phyloP scores from a whole-genome alignment of 2,329 filamentous ascomycete genomes.

The Colletotrichum destructivum region DNA sequence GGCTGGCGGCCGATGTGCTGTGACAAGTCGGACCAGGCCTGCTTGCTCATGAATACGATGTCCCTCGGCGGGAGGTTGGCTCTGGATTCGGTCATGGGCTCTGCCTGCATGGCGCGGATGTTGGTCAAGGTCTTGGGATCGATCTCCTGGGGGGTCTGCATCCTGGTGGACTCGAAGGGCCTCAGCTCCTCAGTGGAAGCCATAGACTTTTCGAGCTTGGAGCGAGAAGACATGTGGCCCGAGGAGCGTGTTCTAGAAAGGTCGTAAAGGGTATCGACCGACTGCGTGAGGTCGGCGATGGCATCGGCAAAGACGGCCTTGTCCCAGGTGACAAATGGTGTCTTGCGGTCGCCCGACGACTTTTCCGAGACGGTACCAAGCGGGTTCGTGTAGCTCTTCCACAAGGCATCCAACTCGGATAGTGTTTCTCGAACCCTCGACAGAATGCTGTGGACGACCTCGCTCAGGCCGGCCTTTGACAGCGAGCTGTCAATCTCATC shows the following conservation, averaged over 20 bases:
- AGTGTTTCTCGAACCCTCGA: slow-evolving; percentile 85
- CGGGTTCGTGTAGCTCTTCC: slow-evolving; percentile 71
- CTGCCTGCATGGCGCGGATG: slow-evolving; percentile 59
- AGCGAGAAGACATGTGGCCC: slow-evolving; percentile 53
- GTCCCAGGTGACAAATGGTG: slow-evolving; percentile 74
- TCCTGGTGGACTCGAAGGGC: slow-evolving; percentile 72
- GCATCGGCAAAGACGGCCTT: slow-evolving; percentile 82
- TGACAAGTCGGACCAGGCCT: slow-evolving; percentile 65
- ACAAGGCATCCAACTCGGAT: slow-evolving; percentile 81
- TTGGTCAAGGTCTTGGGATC: slow-evolving; percentile 68
- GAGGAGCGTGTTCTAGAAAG: slow-evolving; percentile 77
- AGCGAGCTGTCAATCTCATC: slow-evolving; percentile 80
- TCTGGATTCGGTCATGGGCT: slow-evolving; percentile 48
- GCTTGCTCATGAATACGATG: slow-evolving; percentile 65
- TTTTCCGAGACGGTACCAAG: slow-evolving; percentile 57
- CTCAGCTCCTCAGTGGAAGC: slow-evolving; percentile 61
- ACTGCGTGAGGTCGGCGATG: slow-evolving; percentile 80
- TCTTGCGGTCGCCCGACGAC: slow-evolving; percentile 64
- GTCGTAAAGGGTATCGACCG: slow-evolving; percentile 85
- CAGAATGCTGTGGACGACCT: slow-evolving; percentile 84
- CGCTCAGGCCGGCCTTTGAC: slow-evolving; percentile 81
- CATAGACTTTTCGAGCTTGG: slow-evolving; percentile 55
- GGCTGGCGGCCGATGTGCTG: slow-evolving; percentile 59
- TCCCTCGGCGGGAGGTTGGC: slow-evolving; percentile 55
- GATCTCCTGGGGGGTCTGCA: slow-evolving; percentile 74